phyloP scores from a whole-genome alignment of 2,329 filamentous ascomycete genomes.

The Trichoderma sp. region DNA sequence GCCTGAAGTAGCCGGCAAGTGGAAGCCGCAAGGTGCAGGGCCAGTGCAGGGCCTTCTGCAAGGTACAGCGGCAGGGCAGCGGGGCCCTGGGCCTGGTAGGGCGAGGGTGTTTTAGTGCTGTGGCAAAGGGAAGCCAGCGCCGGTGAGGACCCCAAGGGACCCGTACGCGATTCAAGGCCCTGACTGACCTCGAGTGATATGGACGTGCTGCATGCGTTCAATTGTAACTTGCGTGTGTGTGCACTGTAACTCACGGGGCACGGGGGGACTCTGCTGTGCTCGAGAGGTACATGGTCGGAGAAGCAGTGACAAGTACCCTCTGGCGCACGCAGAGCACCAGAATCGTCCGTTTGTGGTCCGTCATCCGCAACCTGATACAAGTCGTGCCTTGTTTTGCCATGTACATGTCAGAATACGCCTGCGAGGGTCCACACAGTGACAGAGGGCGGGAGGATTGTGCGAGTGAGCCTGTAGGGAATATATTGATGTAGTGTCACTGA shows the following conservation, averaged over 20 bases:
- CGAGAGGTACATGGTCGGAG: background rate
- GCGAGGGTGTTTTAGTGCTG: background rate
- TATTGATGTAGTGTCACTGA: background rate
- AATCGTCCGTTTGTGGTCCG: background rate
- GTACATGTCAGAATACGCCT: background rate
- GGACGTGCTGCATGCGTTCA: background rate
- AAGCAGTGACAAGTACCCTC: background rate
- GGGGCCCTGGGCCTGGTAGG: slow-evolving; percentile 2
- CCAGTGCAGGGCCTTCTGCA: slow-evolving; percentile 1
- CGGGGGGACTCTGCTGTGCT: background rate
- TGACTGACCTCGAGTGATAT: background rate
- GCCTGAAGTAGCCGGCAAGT: slow-evolving; percentile 16
- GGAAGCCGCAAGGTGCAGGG: slow-evolving; percentile 15
- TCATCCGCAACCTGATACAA: background rate
- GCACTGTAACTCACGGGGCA: background rate
- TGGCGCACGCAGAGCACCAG: background rate
- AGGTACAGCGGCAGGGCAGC: slow-evolving; percentile 6
- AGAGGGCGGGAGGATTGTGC: background rate
- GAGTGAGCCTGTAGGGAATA: background rate
- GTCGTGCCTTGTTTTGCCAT: background rate
- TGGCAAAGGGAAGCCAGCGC: background rate
- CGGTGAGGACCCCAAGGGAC: background rate
- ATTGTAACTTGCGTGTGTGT: background rate
- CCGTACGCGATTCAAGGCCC: background rate
- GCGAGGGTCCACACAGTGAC: background rate